Evolutionary conservation across 2,329 filamentous ascomycete genomes (phyloP).

Genomic region (Coniochaeta sp.): DNA sequence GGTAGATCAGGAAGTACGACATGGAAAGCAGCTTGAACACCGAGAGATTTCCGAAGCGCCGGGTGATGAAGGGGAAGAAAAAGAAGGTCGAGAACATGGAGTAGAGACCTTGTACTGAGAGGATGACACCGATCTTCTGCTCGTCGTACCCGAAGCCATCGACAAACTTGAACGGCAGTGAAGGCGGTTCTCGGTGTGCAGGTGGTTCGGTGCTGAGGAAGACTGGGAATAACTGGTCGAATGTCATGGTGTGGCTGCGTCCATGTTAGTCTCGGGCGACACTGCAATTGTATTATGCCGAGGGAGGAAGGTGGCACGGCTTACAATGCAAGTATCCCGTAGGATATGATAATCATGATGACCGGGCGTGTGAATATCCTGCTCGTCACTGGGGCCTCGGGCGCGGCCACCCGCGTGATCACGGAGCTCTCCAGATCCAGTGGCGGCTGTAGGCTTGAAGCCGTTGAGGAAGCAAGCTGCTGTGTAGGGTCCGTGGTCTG

Average conservation of each 20-base stretch:
- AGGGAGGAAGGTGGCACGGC: constrained; percentile 30
- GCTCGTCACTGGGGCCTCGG: constrained; percentile 8
- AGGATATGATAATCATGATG: constrained; percentile 79
- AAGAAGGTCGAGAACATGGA: constrained; percentile 82
- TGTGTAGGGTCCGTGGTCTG: constrained; percentile 52
- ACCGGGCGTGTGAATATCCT: constrained; percentile 78
- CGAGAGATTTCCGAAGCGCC: constrained; percentile 67
- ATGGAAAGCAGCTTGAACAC: constrained; percentile 78
- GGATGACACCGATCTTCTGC: constrained; percentile 78
- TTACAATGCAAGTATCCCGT: constrained; percentile 92
- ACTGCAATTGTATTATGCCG: neutral
- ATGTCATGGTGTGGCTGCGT: constrained; percentile 85
- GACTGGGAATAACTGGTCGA: constrained; percentile 88
- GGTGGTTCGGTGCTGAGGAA: constrained; percentile 68
- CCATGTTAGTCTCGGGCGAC: constrained; percentile 14
- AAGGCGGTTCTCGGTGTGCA: constrained; percentile 39
- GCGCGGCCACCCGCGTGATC: constrained; percentile 9
- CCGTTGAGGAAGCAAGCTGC: constrained; percentile 29
- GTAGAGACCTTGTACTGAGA: constrained; percentile 83
- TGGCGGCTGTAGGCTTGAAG: constrained; percentile 23
- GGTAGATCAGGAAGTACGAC: constrained; percentile 80
- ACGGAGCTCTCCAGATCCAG: constrained; percentile 23
- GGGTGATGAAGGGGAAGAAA: constrained; percentile 72
- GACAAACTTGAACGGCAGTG: constrained; percentile 79
- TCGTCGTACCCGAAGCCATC: constrained; percentile 81